Percentiles rank a stretch among this genome's conserved stretches.
Evolutionary conservation across 148 eudicot species (phyloP).

Genomic region (Tetragonia tetragonoides): DNA sequence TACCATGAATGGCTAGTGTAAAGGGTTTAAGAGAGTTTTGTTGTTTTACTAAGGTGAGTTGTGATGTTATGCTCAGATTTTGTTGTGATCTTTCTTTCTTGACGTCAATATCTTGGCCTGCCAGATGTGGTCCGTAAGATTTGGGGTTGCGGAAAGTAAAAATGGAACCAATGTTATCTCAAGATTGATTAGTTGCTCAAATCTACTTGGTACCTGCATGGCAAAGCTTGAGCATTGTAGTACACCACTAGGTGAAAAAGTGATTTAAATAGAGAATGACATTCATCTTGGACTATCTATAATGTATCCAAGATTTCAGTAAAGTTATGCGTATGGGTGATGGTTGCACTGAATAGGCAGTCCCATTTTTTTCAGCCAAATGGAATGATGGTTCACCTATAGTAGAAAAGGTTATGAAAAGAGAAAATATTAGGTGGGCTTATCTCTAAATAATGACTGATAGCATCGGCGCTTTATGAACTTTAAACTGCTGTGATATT

Average conservation of each 20-base stretch:
- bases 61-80: too few relatives aligned
- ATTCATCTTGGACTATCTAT: neutral
- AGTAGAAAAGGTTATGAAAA: neutral
- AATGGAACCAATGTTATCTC: neutral
- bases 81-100: neutral
- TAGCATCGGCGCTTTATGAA: neutral
- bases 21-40: neutral
- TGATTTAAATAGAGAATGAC: neutral
- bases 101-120: neutral
- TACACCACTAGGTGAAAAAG: neutral
- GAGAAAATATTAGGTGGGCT: neutral
- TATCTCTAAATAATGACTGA: neutral
- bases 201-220: neutral
- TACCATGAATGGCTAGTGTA: neutral
- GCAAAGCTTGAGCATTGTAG: neutral
- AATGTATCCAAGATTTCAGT: neutral
- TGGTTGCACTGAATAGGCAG: neutral
- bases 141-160: neutral
- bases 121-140: neutral
- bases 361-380: neutral
- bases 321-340: neutral
- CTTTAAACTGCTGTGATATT: neutral
- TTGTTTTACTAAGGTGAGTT: neutral
- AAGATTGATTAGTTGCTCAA: neutral
- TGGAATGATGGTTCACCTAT: neutral